Conservation (phyloP, 139 green algal species). For the Chlamydomonas applanata region DNA sequence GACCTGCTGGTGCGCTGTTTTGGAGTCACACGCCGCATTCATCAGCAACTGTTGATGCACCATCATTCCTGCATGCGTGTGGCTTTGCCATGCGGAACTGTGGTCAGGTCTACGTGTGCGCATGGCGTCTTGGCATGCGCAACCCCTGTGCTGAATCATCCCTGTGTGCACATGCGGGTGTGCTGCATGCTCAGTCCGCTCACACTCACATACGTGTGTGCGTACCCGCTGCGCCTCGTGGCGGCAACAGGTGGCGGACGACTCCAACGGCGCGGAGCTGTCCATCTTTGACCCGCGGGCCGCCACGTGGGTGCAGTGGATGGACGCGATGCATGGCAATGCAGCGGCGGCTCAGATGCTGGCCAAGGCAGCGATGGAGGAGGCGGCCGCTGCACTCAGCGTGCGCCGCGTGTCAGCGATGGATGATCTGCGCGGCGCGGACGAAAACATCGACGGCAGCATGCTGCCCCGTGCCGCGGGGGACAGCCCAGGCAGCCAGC, state of each 20-base stretch:
- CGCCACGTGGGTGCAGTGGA: constrained; percentile 60
- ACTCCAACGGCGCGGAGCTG: constrained; percentile 74
- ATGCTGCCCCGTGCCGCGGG: constrained; percentile 37
- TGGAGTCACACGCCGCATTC: too few relatives aligned
- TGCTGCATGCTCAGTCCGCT: too few relatives aligned
- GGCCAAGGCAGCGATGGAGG: constrained; percentile 79
- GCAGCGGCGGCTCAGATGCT: constrained; percentile 68
- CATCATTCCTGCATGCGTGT: neutral
- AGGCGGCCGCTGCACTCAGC: constrained; percentile 72
- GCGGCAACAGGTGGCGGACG: constrained; percentile 52
- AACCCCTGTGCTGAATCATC: too few relatives aligned
- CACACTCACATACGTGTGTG: too few relatives aligned
- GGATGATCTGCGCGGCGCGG: constrained; percentile 53
- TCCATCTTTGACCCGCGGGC: constrained; percentile 80
- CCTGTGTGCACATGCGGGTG: too few relatives aligned
- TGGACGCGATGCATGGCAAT: constrained; percentile 69
- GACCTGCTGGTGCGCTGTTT: constrained; percentile 65
- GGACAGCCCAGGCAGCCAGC: constrained; percentile 22
- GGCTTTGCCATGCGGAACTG: neutral
- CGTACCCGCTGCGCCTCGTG: too few relatives aligned
- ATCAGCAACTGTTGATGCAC: too few relatives aligned
- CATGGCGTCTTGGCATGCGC: too few relatives aligned
- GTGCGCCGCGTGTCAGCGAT: constrained; percentile 53
- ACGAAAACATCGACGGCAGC: constrained; percentile 13
- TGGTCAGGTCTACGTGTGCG: too few relatives aligned